Evolutionary conservation across 164 flowering plant species (phyloP), one percentile per base, ranked within the genome.

Genomic region (Buxus sempervirens): DNA sequence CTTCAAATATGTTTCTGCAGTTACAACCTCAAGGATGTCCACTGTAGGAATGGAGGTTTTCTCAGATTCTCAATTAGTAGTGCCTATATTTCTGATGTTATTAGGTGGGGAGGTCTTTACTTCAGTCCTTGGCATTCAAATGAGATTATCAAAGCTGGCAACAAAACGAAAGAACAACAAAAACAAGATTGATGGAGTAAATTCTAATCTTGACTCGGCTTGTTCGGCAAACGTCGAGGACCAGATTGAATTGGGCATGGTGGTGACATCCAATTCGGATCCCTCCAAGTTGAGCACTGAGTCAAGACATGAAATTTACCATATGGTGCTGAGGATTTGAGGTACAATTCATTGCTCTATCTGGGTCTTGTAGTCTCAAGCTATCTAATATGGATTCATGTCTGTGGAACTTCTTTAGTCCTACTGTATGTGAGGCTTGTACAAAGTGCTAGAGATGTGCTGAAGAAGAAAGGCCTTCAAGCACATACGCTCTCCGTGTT

Each of bases 371-470:
- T 82, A 4, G 83, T 81, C 2, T 32, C 85, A 32, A 70, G 70
- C n/a, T 91, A 87, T 64, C 72, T 82, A 18, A 1, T 81, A 0
- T 64, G 73, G 4, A 63, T 78, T 19, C 83, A 80, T 67, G 21
- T 72, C 1, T 6, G 18, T 32, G 90, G 97, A n/a, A 62, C 68
- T 0, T 0, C 62, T 9, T 36, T 76, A 18, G 69, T 91, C 19
- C 54, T 26, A 0, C 0, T 71, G n/a, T 87, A 89, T 58, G 9
- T 84, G 12, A 70, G 16, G 16, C 14, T 78, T 14, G 72, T 80
- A 45, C 64, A 79, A n/a, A 79, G 82, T 60, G 90, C 92, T 6
- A 74, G 60, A 53, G 15, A 77, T 8, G 80, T 89, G 0, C 83
- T 91, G 0, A 49, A 69, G 41, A 60, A 28, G 38, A 91, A 83